phyloP scores from a whole-genome alignment of 2,329 filamentous ascomycete species.

The Mollisiaceae sp. region DNA sequence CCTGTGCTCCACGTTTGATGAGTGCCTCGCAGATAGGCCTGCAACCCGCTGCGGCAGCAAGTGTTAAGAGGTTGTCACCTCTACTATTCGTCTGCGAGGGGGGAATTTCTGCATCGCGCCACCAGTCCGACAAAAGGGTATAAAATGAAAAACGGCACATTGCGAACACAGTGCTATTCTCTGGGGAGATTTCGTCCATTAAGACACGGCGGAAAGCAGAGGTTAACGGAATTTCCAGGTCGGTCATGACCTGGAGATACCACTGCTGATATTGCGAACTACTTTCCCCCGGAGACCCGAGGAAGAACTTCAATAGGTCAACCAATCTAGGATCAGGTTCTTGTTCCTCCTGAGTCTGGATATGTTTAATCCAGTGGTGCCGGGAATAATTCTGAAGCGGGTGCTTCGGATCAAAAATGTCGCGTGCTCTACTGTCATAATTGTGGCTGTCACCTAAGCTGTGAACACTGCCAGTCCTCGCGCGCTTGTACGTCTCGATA shows the following conservation, averaged over 20 bases:
- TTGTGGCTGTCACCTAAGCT: background rate
- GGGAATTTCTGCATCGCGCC: background rate
- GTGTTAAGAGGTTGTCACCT: background rate
- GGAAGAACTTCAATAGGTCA: conserved; percentile 11
- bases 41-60: background rate
- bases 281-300: conserved; percentile 18
- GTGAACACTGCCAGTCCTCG: background rate
- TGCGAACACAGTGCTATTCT: background rate
- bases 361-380: conserved; percentile 13
- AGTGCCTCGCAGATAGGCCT: background rate
- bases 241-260: conserved; percentile 3
- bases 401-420: conserved; percentile 1
- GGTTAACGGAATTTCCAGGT: background rate
- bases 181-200: background rate
- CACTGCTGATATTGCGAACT: conserved; percentile 20
- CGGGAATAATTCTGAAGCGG: conserved; percentile 5
- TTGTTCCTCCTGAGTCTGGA: background rate
- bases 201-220: background rate
- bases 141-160: background rate
- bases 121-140: background rate
- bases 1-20: conserved; percentile 7
- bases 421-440: background rate
- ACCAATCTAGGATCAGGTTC: background rate
- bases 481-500: background rate
- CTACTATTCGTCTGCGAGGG: background rate